These are phyloP conservation scores for Hortaea sp. DNA, from an alignment of 2,329 filamentous ascomycete genomes.

Conservation along the genomic window DNA sequence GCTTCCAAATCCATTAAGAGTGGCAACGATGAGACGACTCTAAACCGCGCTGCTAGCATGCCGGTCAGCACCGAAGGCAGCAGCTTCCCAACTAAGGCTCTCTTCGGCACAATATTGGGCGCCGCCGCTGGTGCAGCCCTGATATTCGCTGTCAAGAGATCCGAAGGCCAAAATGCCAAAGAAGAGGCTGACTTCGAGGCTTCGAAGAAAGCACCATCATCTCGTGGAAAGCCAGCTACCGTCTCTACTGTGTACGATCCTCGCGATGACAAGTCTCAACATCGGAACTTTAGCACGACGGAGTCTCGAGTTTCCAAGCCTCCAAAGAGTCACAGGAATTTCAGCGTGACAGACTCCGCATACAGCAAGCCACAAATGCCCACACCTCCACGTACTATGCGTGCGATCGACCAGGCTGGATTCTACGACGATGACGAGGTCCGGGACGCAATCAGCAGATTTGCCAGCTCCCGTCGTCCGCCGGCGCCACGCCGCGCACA, in stretches of 20 bases:
- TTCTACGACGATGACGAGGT: slow-evolving; percentile 15
- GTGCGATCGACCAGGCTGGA: slow-evolving; percentile 27
- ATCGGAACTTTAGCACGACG: slow-evolving; percentile 26
- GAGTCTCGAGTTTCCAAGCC: slow-evolving; percentile 14
- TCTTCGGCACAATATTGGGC: slow-evolving; percentile 64
- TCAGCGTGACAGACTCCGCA: slow-evolving; percentile 21
- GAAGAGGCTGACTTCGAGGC: slow-evolving; percentile 27
- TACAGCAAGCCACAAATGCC: slow-evolving; percentile 11
- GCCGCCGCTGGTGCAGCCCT: slow-evolving; percentile 68
- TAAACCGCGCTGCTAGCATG: slow-evolving; percentile 3
- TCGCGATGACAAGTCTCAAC: slow-evolving; percentile 17
- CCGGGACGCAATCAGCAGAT: slow-evolving; percentile 14
- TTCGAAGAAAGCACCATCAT: slow-evolving; percentile 1
- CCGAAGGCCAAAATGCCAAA: slow-evolving; percentile 41
- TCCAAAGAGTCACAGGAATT: slow-evolving; percentile 16
- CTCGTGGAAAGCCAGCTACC: background rate
- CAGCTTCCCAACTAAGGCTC: slow-evolving; percentile 14
- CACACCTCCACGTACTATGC: slow-evolving; percentile 15
- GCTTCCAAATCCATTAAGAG: slow-evolving; percentile 11
- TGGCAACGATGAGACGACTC: slow-evolving; percentile 7
- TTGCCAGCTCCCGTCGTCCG: slow-evolving; percentile 11
- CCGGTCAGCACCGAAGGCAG: slow-evolving; percentile 5
- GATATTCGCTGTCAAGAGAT: slow-evolving; percentile 63
- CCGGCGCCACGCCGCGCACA: slow-evolving; percentile 14
- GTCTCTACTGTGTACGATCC: background rate